Base-by-base conservation (phyloP, 805 yeast genomes). In the Kuraishia piskuri region DNA sequence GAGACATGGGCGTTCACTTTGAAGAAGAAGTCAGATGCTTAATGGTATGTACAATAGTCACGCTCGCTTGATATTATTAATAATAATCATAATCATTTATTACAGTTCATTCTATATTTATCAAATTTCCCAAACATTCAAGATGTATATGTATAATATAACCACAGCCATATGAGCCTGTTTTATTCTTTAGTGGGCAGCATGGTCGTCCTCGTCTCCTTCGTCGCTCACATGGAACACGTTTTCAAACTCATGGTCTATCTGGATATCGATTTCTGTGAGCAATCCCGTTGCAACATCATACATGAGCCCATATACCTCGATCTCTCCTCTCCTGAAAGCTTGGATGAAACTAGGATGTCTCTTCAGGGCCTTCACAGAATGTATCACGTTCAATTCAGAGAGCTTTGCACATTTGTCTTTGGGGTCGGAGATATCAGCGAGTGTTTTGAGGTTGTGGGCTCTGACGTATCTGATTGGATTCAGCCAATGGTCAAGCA, bases 271-370 rank as follows among this genome's bases (percentile, higher is more conserved):
- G 19, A 69, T 53, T 54, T 69, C 69, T 36, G 59, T 61, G 53
- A 90, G 71, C 26, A 76, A 73, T 22, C 97, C 97, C 17, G 87
- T 78, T 37, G 78, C 83, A 22, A 90, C 96, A 64, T 90, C 90
- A 71, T 90, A 91, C 51, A 91, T 78, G 62, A 90, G 68, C 0
- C 96, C 97, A 76, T 88, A 83, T 47, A 91, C 84, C 64, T 87
- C 86, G 40, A 91, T 75, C 14, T 83, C 80, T 10, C 85, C 81
- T 54, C 72, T 74, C 49, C 75, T 74, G 53, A 83, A 68, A 22
- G 94, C 95, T 53, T 77, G 75, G 53, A 80, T 75, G 24, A 90
- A 92, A 50, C 83, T 78, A 47, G 86, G 84, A 63, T 84, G 85
- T 59, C 79, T 73, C 57, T 74, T 76, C 51, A 91, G 74, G 50